Conservation (phyloP, 140 eudicot genomes). For the Ambrosia hybrid region DNA sequence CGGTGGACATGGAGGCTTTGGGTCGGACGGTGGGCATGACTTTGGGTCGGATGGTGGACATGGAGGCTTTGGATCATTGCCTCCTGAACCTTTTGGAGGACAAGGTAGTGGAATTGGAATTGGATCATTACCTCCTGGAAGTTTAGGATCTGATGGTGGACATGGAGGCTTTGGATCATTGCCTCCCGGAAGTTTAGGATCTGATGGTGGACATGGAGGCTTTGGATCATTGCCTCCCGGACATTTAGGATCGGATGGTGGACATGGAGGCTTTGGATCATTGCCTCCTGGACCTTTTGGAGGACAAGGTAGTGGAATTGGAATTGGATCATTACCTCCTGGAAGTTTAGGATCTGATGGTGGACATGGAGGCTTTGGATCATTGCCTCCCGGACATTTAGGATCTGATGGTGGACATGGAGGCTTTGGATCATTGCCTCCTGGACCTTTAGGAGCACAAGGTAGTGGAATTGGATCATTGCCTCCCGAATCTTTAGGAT, state of each 20-base stretch:
- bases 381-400: neutral
- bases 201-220: too few relatives aligned
- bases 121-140: neutral
- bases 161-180: neutral
- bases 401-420: neutral
- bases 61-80: neutral
- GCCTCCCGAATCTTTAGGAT: neutral
- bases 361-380: too few relatives aligned
- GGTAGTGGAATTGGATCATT: neutral
- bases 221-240: too few relatives aligned
- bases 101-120: neutral
- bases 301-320: neutral
- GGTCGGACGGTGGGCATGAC: neutral
- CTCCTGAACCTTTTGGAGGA: neutral
- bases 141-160: neutral
- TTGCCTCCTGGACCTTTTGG: neutral
- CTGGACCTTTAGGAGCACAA: neutral
- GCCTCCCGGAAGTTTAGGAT: neutral
- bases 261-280: neutral
- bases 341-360: too few relatives aligned
- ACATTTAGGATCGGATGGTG: neutral
- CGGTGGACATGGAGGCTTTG: neutral
- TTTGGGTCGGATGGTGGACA: neutral
- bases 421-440: neutral
- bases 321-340: too few relatives aligned